Evolutionary conservation across 176 grass and related monocot genomes (phyloP), one percentile per base, ranked within the genome.

Genomic region (Hsuehochloa calcarea): DNA sequence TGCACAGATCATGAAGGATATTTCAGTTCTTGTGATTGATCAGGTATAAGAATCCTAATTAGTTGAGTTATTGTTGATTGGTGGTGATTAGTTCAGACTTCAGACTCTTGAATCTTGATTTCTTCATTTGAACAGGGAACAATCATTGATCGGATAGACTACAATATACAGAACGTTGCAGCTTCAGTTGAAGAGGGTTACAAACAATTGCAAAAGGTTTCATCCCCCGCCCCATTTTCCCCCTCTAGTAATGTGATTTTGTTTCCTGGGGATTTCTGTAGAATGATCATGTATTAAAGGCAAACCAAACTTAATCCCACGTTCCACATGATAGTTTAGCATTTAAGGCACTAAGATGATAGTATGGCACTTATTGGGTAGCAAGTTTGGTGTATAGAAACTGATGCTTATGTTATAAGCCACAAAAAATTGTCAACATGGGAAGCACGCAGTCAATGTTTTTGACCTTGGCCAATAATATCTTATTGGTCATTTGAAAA

Each of bases 1-100:
- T 95, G 96, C 96, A 78, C 93, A 95, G 84, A 98, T 98, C 85
- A 98, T 98, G 96, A 95, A 95, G 88, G 96, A 98, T 89, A 91
- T 98, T 87, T 98, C 96, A 52, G 89, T 95, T 86, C 87, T 98
- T 31, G 96, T 95, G 44, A 98, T 98, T 51, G 96, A 98, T 86
- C 96, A 98, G 93, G 96, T 98, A 98, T 52, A 64, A 50, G 35
- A 67, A 67, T 74, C 20, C 12, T 61, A 70, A 35, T 83, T 71
- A 74, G 75, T 59, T 85, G 38, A 62, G 43, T 82, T 74, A 38
- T 80, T 75, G 62, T 9, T 63, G 54, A 74, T 64, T 61, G 17
- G 70, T 74, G 29, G 68, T 54, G 31, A 78, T 15, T 78, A 65
- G 79, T 73, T 66, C 49, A 55, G 5, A 50, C 31, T 87, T 79